These are phyloP conservation scores for Fusarium temperatum DNA, from an alignment of 2,329 filamentous ascomycete genomes.

Conservation along the genomic window DNA sequence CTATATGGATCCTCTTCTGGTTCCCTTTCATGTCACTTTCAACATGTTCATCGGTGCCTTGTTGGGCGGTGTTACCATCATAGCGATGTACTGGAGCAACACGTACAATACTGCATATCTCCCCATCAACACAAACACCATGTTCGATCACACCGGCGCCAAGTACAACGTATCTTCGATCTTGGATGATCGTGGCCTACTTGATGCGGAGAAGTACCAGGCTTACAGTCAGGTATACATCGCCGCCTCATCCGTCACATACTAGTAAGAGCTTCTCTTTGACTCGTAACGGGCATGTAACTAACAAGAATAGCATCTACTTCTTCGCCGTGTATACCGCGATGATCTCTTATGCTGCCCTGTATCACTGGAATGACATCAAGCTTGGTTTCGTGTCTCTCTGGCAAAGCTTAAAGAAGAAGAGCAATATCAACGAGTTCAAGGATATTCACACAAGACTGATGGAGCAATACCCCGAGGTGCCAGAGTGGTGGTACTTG, in stretches of 20 bases:
- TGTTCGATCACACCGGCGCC: conserved; percentile 56
- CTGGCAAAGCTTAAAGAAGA: conserved; percentile 22
- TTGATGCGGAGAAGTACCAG: conserved; percentile 49
- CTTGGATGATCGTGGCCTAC: conserved; percentile 47
- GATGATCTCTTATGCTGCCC: conserved; percentile 48
- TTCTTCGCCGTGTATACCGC: conserved; percentile 45
- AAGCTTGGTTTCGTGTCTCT: conserved; percentile 44
- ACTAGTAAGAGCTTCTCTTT: conserved; percentile 14
- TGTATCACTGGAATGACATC: conserved; percentile 49
- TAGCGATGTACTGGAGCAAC: conserved; percentile 55
- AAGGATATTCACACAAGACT: conserved; percentile 54
- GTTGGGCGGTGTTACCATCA: conserved; percentile 51
- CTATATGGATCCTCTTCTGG: conserved; percentile 28
- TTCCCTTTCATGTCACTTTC: conserved; percentile 53
- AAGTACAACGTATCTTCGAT: conserved; percentile 55
- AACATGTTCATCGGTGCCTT: conserved; percentile 48
- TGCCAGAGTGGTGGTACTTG: conserved; percentile 59
- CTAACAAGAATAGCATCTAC: conserved; percentile 11
- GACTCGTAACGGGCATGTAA: fast-evolving
- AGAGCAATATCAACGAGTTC: conserved; percentile 31
- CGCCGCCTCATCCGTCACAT: conserved; percentile 33
- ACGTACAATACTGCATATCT: conserved; percentile 56
- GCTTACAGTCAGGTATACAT: conserved; percentile 48
- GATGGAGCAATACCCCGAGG: conserved; percentile 56
- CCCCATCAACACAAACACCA: conserved; percentile 57